Conservation (phyloP, 495 filamentous ascomycete species). For the Parachaetomium inaequale region DNA sequence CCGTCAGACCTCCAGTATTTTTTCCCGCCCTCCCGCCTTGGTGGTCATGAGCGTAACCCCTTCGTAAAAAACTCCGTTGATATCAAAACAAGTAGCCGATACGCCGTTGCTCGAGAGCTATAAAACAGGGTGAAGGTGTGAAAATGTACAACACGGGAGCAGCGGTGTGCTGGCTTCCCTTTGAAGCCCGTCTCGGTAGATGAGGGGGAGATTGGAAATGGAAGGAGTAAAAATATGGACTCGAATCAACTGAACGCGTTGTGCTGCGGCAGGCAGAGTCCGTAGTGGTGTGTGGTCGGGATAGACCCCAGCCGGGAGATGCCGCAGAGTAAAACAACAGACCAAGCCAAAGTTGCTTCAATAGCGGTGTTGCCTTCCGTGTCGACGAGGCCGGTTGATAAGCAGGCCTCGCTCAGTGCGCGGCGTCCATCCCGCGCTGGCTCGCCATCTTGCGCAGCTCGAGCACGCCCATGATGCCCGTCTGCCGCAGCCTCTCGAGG, state of each 20-base stretch:
- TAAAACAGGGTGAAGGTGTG: conserved; percentile 14
- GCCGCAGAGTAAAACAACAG: background rate
- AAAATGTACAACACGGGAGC: conserved; percentile 18
- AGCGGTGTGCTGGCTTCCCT: conserved; percentile 5
- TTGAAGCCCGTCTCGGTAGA: background rate
- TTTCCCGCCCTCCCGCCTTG: conserved; percentile 4
- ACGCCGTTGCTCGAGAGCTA: conserved; percentile 14
- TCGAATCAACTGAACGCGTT: background rate
- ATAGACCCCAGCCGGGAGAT: background rate
- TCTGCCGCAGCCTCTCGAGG: conserved; percentile 72
- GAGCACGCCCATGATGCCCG: conserved; percentile 78
- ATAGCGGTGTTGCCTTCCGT: background rate
- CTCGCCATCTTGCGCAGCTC: conserved; percentile 66
- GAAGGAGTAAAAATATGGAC: background rate
- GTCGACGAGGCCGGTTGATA: background rate
- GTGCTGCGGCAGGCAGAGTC: background rate
- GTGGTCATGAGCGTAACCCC: conserved; percentile 16
- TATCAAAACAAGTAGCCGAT: conserved; percentile 15
- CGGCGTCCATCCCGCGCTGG: conserved; percentile 28
- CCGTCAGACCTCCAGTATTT: background rate
- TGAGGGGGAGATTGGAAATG: background rate
- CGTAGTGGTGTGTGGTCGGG: background rate
- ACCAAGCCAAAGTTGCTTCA: background rate
- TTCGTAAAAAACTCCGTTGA: conserved; percentile 7
- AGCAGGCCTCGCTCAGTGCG: background rate